Evolutionary conservation across 2,329 filamentous ascomycete genomes (phyloP).

Genomic region (Fusarium floridanum): DNA sequence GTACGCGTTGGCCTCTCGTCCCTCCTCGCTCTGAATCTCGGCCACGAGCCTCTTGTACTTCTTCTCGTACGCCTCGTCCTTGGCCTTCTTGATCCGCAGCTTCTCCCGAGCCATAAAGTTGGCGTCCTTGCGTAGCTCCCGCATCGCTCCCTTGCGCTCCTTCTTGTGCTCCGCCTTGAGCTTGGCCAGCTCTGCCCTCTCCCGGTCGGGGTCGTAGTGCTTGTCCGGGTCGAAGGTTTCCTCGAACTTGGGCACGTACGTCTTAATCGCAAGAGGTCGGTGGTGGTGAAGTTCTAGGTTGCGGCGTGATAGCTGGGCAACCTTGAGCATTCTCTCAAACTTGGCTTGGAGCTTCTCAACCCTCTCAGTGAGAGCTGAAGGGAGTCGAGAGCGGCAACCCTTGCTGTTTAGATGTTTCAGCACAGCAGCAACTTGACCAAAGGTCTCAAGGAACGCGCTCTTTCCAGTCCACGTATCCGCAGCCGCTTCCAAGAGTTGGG

Average conservation of each 20-base stretch:
- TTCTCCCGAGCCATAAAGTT: constrained; percentile 94
- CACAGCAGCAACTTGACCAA: constrained; percentile 72
- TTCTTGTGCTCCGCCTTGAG: constrained; percentile 92
- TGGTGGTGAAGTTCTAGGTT: constrained; percentile 92
- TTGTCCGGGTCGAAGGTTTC: constrained; percentile 93
- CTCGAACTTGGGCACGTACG: constrained; percentile 93
- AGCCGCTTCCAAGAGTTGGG: constrained; percentile 75
- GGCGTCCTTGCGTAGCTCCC: constrained; percentile 94
- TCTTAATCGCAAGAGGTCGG: constrained; percentile 87
- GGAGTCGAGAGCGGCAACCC: constrained; percentile 64
- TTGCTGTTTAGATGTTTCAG: constrained; percentile 72
- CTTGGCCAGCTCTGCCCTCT: constrained; percentile 86
- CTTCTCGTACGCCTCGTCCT: constrained; percentile 93
- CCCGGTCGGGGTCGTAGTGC: constrained; percentile 96
- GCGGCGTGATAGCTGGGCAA: constrained; percentile 76
- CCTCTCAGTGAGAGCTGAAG: constrained; percentile 56
- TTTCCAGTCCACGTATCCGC: constrained; percentile 81
- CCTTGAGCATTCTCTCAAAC: constrained; percentile 67
- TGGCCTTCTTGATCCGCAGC: constrained; percentile 91
- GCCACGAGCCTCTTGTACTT: constrained; percentile 93
- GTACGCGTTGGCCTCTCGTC: constrained; percentile 87
- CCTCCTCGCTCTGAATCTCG: constrained; percentile 96
- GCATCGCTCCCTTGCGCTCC: constrained; percentile 93
- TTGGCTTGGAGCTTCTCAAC: constrained; percentile 59
- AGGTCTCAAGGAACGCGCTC: constrained; percentile 82